A percentile compares a stretch with the other conserved stretches of the same genome.
phyloP scores from a whole-genome alignment of 495 filamentous ascomycete species.

The Penicillium simplicissimum region DNA sequence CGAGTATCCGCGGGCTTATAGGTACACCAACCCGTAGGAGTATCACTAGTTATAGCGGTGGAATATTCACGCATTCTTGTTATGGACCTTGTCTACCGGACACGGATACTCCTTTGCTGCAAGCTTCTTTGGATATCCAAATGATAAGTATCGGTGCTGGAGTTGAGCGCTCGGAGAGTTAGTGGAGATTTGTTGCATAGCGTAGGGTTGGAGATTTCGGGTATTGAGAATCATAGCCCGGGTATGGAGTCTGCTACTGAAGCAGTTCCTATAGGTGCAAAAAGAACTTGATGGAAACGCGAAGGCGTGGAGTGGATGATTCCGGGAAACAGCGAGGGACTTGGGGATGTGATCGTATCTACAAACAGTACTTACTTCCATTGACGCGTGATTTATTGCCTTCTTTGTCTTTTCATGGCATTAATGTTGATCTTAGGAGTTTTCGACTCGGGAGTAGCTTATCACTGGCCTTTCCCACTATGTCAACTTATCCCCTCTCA shows the following conservation, averaged over 20 bases:
- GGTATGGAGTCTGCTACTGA: constrained; percentile 43
- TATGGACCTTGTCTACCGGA: constrained; percentile 41
- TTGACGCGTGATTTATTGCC: not conserved
- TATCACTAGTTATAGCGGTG: constrained; percentile 42
- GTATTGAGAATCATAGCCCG: constrained; percentile 35
- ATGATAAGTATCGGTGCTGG: constrained; percentile 49
- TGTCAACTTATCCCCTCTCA: not conserved
- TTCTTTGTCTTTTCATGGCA: too few species aligned
- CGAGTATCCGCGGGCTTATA: constrained; percentile 33
- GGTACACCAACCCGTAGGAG: constrained; percentile 35
- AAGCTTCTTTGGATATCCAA: constrained; percentile 44
- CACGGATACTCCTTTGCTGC: constrained; percentile 32
- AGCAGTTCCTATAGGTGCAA: constrained; percentile 18
- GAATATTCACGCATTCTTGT: constrained; percentile 42
- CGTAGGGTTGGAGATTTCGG: constrained; percentile 36
- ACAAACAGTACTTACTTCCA: not conserved
- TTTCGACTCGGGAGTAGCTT: too few species aligned
- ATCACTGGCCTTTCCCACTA: not conserved
- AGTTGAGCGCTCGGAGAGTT: constrained; percentile 38
- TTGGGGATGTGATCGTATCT: not conserved
- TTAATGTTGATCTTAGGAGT: too few species aligned
- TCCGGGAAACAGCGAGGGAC: not conserved
- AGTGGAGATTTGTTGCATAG: constrained; percentile 39
- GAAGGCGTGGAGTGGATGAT: not conserved
- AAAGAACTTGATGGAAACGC: too few species aligned